Conservation (phyloP, 495 filamentous ascomycete species). For the Aspergillus avenaceus region DNA sequence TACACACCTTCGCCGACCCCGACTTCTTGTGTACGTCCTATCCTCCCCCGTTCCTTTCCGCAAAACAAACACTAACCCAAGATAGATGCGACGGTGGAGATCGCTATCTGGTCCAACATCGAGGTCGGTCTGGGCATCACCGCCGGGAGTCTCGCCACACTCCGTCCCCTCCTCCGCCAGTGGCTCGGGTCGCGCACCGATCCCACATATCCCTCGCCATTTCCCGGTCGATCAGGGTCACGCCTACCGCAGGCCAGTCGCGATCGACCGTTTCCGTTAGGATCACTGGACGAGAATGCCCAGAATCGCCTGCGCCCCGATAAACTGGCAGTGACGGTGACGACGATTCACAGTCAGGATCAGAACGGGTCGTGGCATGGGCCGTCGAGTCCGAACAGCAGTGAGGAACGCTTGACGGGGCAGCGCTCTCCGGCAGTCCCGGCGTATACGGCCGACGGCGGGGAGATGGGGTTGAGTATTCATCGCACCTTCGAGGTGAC, state of each 20-base stretch:
- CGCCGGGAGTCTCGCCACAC: conserved; percentile 43
- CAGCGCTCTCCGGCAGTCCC: conserved; percentile 9
- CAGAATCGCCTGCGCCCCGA: conserved; percentile 30
- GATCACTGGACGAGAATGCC: conserved; percentile 24
- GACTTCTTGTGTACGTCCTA: conserved; percentile 38
- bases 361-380: conserved; percentile 21
- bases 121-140: conserved; percentile 45
- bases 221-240: conserved; percentile 22
- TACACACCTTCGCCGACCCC: conserved; percentile 29
- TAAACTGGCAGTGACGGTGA: conserved; percentile 36
- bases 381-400: conserved; percentile 23
- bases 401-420: conserved; percentile 31
- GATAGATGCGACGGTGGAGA: conserved; percentile 35
- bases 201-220: conserved; percentile 16
- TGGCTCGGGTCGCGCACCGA: conserved; percentile 26
- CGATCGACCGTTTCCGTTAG: conserved; percentile 23
- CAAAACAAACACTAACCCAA: neutral
- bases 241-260: conserved; percentile 13
- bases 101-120: conserved; percentile 43
- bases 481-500: conserved; percentile 36
- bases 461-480: conserved; percentile 27
- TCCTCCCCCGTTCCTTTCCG: neutral
- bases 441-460: neutral
- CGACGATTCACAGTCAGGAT: conserved; percentile 34
- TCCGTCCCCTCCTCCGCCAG: conserved; percentile 42